Conservation (phyloP, 2,329 filamentous ascomycete species). For the Aspergillus sp. region DNA sequence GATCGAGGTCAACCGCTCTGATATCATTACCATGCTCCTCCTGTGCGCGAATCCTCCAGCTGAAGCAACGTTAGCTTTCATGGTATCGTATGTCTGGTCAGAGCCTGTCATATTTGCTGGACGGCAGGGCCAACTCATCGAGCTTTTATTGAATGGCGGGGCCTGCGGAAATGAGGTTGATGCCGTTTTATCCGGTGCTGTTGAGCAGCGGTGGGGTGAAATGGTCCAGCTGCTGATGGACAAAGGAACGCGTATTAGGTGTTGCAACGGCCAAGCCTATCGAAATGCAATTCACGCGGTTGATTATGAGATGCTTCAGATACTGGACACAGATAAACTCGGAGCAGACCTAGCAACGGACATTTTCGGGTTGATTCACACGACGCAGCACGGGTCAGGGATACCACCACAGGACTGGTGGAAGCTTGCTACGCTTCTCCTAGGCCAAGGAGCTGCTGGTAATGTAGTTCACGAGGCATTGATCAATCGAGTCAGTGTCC, state of each 20-base stretch:
- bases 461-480: background rate
- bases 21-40: background rate
- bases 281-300: background rate
- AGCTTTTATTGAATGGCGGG: background rate
- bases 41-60: background rate
- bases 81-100: background rate
- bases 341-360: background rate
- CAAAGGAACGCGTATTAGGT: background rate
- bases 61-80: background rate
- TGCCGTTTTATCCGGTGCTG: background rate
- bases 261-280: background rate
- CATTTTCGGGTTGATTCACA: background rate
- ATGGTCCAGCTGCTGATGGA: background rate
- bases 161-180: background rate
- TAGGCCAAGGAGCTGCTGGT: background rate
- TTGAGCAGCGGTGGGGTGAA: background rate
- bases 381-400: background rate
- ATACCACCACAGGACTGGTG: background rate
- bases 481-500: background rate
- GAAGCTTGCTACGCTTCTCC: background rate
- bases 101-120: background rate
- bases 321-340: background rate
- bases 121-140: background rate
- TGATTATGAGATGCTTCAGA: background rate
- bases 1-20: background rate